Evolutionary conservation across 2,329 filamentous ascomycete genomes (phyloP), one percentile per base, ranked within the genome.

Genomic region (Fusarium scirpi): DNA sequence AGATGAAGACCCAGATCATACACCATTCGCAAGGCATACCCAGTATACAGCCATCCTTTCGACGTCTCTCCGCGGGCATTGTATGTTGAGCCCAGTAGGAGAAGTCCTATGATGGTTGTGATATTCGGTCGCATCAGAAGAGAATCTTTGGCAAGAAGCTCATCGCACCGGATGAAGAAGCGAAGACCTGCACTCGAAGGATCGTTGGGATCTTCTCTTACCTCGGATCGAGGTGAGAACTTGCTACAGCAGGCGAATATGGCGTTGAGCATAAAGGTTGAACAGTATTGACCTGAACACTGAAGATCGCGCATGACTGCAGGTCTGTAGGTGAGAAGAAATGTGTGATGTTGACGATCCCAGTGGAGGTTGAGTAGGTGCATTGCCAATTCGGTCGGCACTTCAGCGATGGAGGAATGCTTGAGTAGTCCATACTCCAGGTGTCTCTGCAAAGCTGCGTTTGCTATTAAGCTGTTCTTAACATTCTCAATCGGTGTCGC

Each of bases 261-360:
- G 11, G 59, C 49, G 22, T 64, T 64, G 0, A 64, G 62, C 62
- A 64, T 64, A 7, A 64, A 64, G 0, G 8, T 1, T n/a, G 62
- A 64, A 8, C 62, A 64, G 11, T 64, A 45, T 10, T 44, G 25
- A 0, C 62, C 62, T 0, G 59, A 64, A 8, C 62, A 64, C 3
- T 58, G 49, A 15, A 64, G 11, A 22, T 64, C 59, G 5, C 59
- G 38, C 62, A 64, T 64, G 1, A 64, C 38, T 18, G 30, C 62
- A 1, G 62, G 62, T 6, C 62, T 53, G 24, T 64, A 64, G 1
- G 62, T 64, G 5, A 64, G 51, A 4, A 58, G 44, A 3, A 64
- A 64, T 4, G 62, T 64, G 16, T 64, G 62, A 18, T 64, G 62
- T 20, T 64, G 62, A 25, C 62, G 62, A 32, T 62, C 51, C 62